Percentiles rank a stretch among this genome's conserved stretches.
Conservation (phyloP, 352 stramenopile genomes). For the Sclerospora graminicola region DNA sequence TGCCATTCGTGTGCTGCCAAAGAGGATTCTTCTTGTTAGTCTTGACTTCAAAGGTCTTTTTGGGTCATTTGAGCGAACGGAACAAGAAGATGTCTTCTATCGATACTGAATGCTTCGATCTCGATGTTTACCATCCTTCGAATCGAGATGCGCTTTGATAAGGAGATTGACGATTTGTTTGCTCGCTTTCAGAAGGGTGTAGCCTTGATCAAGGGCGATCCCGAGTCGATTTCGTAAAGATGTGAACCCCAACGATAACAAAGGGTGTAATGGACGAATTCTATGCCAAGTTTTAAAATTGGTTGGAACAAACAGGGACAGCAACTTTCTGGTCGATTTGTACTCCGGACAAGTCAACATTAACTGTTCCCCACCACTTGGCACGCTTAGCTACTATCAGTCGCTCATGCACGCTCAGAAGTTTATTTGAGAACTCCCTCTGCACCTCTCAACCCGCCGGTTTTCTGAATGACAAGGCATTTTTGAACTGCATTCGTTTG, state of each 20-base stretch:
- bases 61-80: constrained; percentile 57
- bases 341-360: constrained; percentile 53
- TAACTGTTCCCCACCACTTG: constrained; percentile 67
- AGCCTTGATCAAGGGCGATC: constrained; percentile 48
- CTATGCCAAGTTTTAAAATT: constrained; percentile 34
- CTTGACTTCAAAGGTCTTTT: constrained; percentile 76
- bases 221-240: constrained; percentile 57
- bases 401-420: constrained; percentile 38
- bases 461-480: constrained; percentile 38
- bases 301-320: constrained; percentile 36
- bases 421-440: constrained; percentile 15
- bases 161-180: constrained; percentile 67
- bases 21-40: constrained; percentile 44
- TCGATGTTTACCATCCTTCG: constrained; percentile 70
- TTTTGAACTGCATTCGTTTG: constrained; percentile 63
- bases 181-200: constrained; percentile 55
- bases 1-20: constrained; percentile 22
- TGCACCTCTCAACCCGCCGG: constrained; percentile 10
- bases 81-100: constrained; percentile 73
- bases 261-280: constrained; percentile 43
- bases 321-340: constrained; percentile 54
- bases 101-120: constrained; percentile 56
- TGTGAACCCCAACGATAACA: constrained; percentile 63
- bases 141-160: constrained; percentile 63
- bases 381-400: constrained; percentile 43